Base-by-base conservation (phyloP, 2,329 filamentous ascomycete species). In the Penicillium sp. region DNA sequence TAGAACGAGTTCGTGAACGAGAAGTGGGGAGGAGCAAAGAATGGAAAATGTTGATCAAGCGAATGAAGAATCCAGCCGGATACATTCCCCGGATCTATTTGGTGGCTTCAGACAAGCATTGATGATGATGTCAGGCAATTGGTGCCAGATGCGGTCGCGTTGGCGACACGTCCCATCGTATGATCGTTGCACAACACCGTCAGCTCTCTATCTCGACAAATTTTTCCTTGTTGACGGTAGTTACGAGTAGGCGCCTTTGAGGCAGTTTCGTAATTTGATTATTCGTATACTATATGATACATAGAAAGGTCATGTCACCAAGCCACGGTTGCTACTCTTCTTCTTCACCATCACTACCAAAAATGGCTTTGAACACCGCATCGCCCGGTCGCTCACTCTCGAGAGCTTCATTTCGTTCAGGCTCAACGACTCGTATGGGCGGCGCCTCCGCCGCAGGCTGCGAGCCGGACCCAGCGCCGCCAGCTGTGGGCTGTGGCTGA, bases 331-430 rank as follows among this genome's bases (percentile, higher is more conserved):
- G 16, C n/a, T 70, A 71, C 14, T 79, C 78, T 33, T 85, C 80
- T 58, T 92, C 89, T 68, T 92, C 90, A 65, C 90, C 89, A 71
- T 90, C 90, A 73, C 93, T 92, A 6, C 93, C 94, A 83, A 98
- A 98, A 33, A 98, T 93, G n/a, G 92, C 91, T 68, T 87, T 91
- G 70, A 97, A 93, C 0, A 97, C 88, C 46, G 90, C 91, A 52
- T 93, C 91, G 16, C 89, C 88, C 0, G 93, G 91, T 57, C 87
- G 84, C 69, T 87, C 82, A 0, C 85, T 88, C 71, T 96, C 91
- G 10, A 96, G 72, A 4, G 90, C 91, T 59, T 92, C 89, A 69
- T 97, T 97, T 66, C 82, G 85, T 64, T 92, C 90, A 0, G 88
- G 84, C 73, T 96, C 86, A 26, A 95, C 83, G 37, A 55, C 62